Evolutionary conservation across 805 yeast genomes (phyloP).

Genomic region (Millerozyma acaciae): DNA sequence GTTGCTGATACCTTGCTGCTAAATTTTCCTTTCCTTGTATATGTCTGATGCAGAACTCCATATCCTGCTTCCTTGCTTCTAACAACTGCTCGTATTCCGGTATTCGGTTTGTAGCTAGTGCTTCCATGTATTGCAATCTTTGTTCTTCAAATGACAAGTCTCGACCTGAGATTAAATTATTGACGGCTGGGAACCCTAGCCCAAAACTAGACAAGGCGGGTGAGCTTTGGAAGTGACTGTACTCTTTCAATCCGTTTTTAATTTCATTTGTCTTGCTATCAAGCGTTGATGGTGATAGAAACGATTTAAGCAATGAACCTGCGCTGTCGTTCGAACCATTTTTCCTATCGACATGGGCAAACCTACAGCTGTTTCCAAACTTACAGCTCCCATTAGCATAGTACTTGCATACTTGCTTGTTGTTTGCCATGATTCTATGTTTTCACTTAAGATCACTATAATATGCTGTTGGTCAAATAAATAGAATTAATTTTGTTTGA

Average conservation of each 20-base stretch:
- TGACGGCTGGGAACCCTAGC: constrained; percentile 43
- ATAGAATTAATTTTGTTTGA: no score
- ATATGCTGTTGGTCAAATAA: no score
- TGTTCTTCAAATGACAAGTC: constrained; percentile 55
- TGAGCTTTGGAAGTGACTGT: constrained; percentile 18
- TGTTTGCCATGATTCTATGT: constrained; percentile 4
- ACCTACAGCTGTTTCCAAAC: constrained; percentile 25
- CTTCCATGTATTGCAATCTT: constrained; percentile 43
- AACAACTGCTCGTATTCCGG: constrained; percentile 39
- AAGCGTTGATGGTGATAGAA: constrained; percentile 12
- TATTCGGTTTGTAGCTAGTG: constrained; percentile 32
- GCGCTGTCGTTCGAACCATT: constrained; percentile 3
- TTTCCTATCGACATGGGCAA: constrained; percentile 14
- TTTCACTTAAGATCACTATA: no score
- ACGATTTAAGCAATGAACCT: constrained; percentile 6
- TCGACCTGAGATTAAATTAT: constrained; percentile 47
- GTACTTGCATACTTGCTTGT: constrained; percentile 16
- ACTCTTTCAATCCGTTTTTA: constrained; percentile 20
- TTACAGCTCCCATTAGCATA: constrained; percentile 25
- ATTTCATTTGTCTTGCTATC: constrained; percentile 16
- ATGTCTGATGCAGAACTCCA: constrained; percentile 38
- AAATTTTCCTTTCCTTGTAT: constrained; percentile 38
- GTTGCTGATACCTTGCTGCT: constrained; percentile 58
- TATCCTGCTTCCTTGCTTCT: constrained; percentile 42
- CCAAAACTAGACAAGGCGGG: constrained; percentile 47